Base-by-base conservation (phyloP, 2,329 filamentous ascomycete genomes). In the Whalleya microplaca region DNA sequence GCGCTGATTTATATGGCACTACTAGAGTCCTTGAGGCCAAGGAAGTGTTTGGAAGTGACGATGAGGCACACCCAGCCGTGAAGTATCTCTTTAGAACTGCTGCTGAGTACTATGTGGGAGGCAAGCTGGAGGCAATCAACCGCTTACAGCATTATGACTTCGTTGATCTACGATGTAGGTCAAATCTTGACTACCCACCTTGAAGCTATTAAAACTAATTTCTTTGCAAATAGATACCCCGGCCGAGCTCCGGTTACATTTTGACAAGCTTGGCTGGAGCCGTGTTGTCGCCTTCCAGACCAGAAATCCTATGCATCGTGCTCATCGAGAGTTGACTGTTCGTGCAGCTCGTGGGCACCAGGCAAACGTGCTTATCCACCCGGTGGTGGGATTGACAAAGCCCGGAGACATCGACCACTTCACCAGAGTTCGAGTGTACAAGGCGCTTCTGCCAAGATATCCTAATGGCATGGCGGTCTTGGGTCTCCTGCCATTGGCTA, bases 401-500 rank as follows among this genome's bases (percentile, higher is more conserved):
- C 95, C 95, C 56, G 95, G 95, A 75, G 95, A 99, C 77, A 99
- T 99, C 73, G 95, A 99, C 79, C 95, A 99, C 84, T 99, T 99
- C 82, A 99, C 95, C 70, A 92, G 95, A 75, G 95, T 99, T 69
- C 92, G 95, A 72, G 95, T 97, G 71, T 99, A 99, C 86, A 91
- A 98, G 84, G 94, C 95, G 43, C 87, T 99, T 52, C 85, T 99
- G 64, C 92, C 94, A 67, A 87, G 95, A 72, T 99, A 99, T 80
- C 95, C 95, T 76, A 99, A 98, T 77, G 95, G 95, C 71, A 99
- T 99, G 95, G 95, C 95, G 57, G 92, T 96, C 41, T 86, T 99
- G 64, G 94, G 92, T 77, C 91, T 99, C 42, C 85, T 99, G 52
- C 93, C 93, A 56, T 84, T 99, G 64, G 95, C 95, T 70, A 99